Conservation (phyloP, 164 flowering plant genomes). For the Euptelea pleiosperma region DNA sequence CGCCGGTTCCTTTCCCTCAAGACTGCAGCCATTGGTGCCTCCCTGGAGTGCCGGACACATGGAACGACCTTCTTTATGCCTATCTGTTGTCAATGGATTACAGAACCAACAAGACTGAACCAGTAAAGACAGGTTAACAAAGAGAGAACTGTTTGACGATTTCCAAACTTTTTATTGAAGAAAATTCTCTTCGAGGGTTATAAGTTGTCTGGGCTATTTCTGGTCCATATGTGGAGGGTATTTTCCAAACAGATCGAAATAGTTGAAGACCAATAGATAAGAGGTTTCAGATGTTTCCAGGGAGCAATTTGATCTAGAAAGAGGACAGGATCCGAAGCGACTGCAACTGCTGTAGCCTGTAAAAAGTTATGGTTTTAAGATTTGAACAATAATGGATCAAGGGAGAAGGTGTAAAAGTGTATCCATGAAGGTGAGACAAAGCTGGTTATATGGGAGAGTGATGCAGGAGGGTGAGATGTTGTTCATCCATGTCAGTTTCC, state of each 20-base stretch:
- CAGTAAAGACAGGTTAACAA: neutral
- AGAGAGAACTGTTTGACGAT: neutral
- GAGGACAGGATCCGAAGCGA: neutral
- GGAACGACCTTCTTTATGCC: slow-evolving; percentile 69
- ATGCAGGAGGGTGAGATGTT: too few relatives aligned
- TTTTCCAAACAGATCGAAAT: slow-evolving; percentile 35
- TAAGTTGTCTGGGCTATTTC: slow-evolving; percentile 34
- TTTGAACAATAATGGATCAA: too few relatives aligned
- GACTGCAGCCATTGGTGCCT: slow-evolving; percentile 90
- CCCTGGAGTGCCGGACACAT: slow-evolving; percentile 81
- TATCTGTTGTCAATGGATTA: slow-evolving; percentile 34
- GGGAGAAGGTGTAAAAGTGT: too few relatives aligned
- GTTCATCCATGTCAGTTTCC: too few relatives aligned
- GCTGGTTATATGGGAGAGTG: too few relatives aligned
- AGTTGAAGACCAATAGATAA: neutral
- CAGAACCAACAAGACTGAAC: slow-evolving; percentile 14
- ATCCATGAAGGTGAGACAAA: too few relatives aligned
- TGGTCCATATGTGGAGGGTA: slow-evolving; percentile 74
- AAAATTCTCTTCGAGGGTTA: slow-evolving; percentile 15
- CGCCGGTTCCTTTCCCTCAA: slow-evolving; percentile 35
- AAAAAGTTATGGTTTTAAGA: too few relatives aligned
- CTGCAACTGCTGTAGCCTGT: slow-evolving; percentile 89
- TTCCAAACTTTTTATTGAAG: neutral
- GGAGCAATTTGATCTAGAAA: neutral
- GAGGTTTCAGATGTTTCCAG: neutral